Percentiles rank a stretch among this genome's conserved stretches.
Evolutionary conservation across 23 red algal genomes (phyloP).

Genomic region (Cyanidioschyzon merolae): DNA sequence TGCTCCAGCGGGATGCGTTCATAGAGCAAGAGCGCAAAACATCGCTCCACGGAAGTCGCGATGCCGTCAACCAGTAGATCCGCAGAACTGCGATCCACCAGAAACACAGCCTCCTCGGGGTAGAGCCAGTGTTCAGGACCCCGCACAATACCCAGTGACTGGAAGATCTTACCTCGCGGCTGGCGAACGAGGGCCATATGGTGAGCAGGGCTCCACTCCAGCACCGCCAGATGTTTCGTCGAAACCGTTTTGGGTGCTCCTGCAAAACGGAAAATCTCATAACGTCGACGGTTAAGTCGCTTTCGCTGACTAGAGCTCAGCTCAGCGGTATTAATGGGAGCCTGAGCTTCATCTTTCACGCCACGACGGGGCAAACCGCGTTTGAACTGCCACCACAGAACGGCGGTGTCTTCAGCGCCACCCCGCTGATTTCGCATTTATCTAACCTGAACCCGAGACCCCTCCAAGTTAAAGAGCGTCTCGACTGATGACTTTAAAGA

Average conservation of each 20-base stretch:
- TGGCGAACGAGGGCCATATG: background rate
- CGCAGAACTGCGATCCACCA: slow-evolving; percentile 49
- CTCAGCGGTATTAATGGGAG: background rate
- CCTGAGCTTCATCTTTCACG: slow-evolving; percentile 5
- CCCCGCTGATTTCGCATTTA: too few relatives aligned
- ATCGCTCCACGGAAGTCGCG: slow-evolving; percentile 37
- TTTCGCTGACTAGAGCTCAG: background rate
- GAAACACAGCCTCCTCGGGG: slow-evolving; percentile 60
- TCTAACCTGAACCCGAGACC: too few relatives aligned
- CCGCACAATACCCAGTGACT: background rate
- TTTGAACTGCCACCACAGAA: slow-evolving; percentile 13
- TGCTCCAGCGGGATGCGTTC: slow-evolving; percentile 21
- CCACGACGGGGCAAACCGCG: slow-evolving; percentile 14
- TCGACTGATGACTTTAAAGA: too few relatives aligned
- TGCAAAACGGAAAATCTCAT: background rate
- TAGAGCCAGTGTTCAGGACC: slow-evolving; percentile 29
- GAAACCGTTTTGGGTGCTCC: slow-evolving; percentile 9
- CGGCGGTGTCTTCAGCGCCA: background rate
- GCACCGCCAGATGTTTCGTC: slow-evolving; percentile 4
- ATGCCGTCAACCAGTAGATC: slow-evolving; percentile 52
- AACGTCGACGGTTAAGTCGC: background rate
- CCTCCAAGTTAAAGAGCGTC: too few relatives aligned
- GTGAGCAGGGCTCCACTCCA: background rate
- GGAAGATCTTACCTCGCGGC: slow-evolving; percentile 11
- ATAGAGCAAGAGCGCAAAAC: slow-evolving; percentile 25